Evolutionary conservation across 2,329 filamentous ascomycete genomes (phyloP).

Genomic region (Metarhizium sp.): DNA sequence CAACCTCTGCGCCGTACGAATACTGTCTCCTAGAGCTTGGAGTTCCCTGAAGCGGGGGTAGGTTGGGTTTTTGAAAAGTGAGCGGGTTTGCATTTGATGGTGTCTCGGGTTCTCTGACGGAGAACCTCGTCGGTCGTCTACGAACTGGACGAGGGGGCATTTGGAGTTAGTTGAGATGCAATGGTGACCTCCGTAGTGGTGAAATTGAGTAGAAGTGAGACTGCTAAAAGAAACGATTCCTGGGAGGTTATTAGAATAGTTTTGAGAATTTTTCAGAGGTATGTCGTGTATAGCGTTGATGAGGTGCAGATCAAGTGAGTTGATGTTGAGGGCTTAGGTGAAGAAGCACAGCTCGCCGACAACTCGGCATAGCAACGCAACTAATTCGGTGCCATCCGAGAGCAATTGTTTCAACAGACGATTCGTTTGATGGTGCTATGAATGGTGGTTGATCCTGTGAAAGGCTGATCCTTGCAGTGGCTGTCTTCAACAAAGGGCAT

Average conservation of each 20-base stretch:
- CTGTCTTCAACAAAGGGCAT: slow-evolving; percentile 17
- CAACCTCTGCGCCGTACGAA: slow-evolving; percentile 26
- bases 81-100: slow-evolving; percentile 1
- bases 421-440: slow-evolving; percentile 2
- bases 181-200: not conserved
- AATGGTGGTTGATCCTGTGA: slow-evolving; percentile 2
- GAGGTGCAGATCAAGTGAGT: not conserved
- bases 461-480: slow-evolving; percentile 4
- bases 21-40: slow-evolving; percentile 28
- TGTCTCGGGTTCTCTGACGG: slow-evolving; percentile 7
- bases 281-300: not conserved
- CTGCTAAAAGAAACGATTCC: not conserved
- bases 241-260: not conserved
- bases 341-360: not conserved
- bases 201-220: not conserved
- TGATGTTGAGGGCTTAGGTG: not conserved
- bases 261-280: not conserved
- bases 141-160: slow-evolving; percentile 11
- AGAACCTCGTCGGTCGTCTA: slow-evolving; percentile 4
- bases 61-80: slow-evolving; percentile 15
- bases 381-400: not conserved
- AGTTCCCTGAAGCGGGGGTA: slow-evolving; percentile 19
- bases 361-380: not conserved
- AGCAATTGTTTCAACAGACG: not conserved
- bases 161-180: not conserved